A percentile compares a stretch with the other conserved stretches of the same genome.
These are phyloP conservation scores for Dorcoceras hygrometricum DNA, from an alignment of 257 asterid genomes.

Conservation along the genomic window DNA sequence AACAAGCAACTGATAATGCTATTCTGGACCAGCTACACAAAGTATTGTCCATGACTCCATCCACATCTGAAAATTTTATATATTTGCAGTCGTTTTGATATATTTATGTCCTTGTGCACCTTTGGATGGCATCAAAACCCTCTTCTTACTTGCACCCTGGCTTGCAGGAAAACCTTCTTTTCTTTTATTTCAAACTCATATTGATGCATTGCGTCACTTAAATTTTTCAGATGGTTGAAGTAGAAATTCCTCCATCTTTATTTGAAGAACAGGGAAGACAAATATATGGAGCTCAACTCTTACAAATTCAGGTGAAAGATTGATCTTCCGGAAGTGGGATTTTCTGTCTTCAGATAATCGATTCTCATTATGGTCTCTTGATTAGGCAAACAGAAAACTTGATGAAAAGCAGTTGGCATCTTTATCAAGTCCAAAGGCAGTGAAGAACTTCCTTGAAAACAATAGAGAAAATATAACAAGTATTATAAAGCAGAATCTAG, in stretches of 20 bases:
- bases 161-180: conserved; percentile 5
- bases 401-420: conserved; percentile 76
- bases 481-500: conserved; percentile 84
- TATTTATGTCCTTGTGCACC: neutral
- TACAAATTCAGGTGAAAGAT: conserved; percentile 76
- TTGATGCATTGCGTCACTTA: conserved; percentile 16
- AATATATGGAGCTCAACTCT: conserved; percentile 89
- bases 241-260: conserved; percentile 83
- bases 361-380: conserved; percentile 23
- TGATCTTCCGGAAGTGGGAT: neutral
- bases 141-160: conserved; percentile 1
- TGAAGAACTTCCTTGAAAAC: conserved; percentile 61
- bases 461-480: conserved; percentile 68
- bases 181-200: neutral
- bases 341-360: conserved; percentile 1
- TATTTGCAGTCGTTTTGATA: conserved; percentile 1
- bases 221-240: conserved; percentile 69
- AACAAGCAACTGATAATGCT: conserved; percentile 95
- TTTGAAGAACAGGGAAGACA: conserved; percentile 96
- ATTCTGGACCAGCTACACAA: conserved; percentile 79
- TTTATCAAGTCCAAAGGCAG: conserved; percentile 87
- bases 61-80: neutral
- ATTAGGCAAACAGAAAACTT: conserved; percentile 76
- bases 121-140: neutral
- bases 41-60: conserved; percentile 42